Evolutionary conservation across 192 early-diverging fungal genomes (phyloP).

Genomic region (Fimicolochytrium jonesii): DNA sequence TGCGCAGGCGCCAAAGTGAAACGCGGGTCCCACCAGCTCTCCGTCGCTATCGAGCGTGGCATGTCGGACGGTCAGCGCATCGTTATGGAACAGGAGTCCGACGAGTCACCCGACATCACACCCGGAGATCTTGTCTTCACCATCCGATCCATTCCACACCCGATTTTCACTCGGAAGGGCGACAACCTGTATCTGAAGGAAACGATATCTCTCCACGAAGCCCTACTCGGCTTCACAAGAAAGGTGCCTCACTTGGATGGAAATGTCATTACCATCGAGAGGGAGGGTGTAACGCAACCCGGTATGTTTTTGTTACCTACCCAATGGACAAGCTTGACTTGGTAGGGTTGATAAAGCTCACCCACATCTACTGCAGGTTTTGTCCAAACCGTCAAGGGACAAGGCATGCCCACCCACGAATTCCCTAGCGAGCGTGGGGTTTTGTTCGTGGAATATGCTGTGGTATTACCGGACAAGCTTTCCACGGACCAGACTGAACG

Average conservation of each 20-base stretch:
- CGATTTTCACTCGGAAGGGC: constrained; percentile 69
- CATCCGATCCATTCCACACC: constrained; percentile 64
- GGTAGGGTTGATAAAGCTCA: no score
- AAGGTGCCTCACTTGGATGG: constrained; percentile 79
- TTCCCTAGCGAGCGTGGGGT: constrained; percentile 62
- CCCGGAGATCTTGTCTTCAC: constrained; percentile 86
- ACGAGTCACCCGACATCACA: constrained; percentile 84
- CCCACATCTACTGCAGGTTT: no score
- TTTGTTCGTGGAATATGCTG: constrained; percentile 84
- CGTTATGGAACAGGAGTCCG: constrained; percentile 82
- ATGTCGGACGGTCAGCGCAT: constrained; percentile 70
- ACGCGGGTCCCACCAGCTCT: constrained; percentile 74
- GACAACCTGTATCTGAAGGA: constrained; percentile 73
- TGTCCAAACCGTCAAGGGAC: constrained; percentile 70
- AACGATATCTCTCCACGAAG: constrained; percentile 70
- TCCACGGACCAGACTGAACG: constrained; percentile 36
- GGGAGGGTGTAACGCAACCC: constrained; percentile 58
- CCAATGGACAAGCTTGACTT: no score
- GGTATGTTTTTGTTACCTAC: constrained; percentile 41
- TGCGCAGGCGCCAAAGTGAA: constrained; percentile 85
- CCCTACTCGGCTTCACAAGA: constrained; percentile 75
- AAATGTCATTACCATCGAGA: constrained; percentile 32
- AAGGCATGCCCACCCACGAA: constrained; percentile 84
- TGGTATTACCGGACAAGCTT: constrained; percentile 69
- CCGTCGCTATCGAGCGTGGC: constrained; percentile 77